Base-by-base conservation (phyloP, 108 stramenopile genomes). In the Skeletonema potamos region DNA sequence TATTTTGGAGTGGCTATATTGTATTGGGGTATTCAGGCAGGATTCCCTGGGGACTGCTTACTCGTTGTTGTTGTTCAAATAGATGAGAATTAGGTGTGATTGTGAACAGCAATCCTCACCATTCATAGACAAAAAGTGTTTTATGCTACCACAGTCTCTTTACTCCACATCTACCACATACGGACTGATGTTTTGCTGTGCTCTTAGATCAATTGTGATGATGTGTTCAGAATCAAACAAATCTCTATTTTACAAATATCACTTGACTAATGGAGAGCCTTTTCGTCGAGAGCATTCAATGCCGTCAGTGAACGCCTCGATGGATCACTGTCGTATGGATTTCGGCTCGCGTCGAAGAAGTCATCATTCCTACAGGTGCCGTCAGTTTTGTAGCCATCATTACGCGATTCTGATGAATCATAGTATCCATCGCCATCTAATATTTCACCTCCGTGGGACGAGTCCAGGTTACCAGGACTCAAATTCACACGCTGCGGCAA, bases 391-490 rank as follows among this genome's bases (percentile, higher is more conserved):
- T 77, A 70, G 18, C 67, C 69, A 28, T 69, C 68, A 41, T 39
- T n/a, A 30, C 5, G 9, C 6, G 48, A 29, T 29, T 27, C 51
- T 17, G 64, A 56, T 12, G 43, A 44, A 46, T 60, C 65, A 62
- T 63, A 51, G 30, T 68, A 68, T 9, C 61, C 75, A 68, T 63
- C 75, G n/a, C 62, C 66, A 46, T 68, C 66, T 8, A 68, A 62
- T 29, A 64, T 41, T 13, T 58, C 29, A 30, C 55, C 46, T 39
- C 33, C 20, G 0, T 39, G 64, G 0, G 69, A 77, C 32, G 88
- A 89, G 60, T 88, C 88, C 46, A 83, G 55, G 56, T 92, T 89
- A 18, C 89, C 93, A 15, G 96, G 96, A 77, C 86, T 87, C 30
- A 65, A 62, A 33, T 58, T 51, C n/a, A 95, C 96, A 17, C 73